A percentile compares a stretch with the other conserved stretches of the same genome.
These are phyloP conservation scores for Fennellomyces sp. DNA, from an alignment of 371 early-diverging fungal genomes.

Conservation along the genomic window DNA sequence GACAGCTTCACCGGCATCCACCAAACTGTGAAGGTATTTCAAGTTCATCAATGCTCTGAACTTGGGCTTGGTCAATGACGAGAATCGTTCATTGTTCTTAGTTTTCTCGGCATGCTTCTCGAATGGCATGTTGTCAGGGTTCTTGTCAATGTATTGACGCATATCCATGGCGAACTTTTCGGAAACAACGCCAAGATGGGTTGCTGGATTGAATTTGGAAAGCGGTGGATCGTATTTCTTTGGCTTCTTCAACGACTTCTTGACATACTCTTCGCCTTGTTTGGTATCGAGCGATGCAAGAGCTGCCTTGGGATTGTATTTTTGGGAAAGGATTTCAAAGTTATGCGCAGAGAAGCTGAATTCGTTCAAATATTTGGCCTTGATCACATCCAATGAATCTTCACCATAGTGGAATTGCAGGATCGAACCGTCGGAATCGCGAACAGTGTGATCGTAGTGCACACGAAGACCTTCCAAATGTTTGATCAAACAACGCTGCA, in stretches of 20 bases:
- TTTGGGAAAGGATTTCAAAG: slow-evolving; percentile 78
- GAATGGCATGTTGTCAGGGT: slow-evolving; percentile 65
- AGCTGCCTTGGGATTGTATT: slow-evolving; percentile 80
- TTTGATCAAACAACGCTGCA: slow-evolving; percentile 99
- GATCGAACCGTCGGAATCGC: slow-evolving; percentile 93
- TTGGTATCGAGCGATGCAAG: slow-evolving; percentile 76
- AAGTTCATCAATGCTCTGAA: slow-evolving; percentile 93
- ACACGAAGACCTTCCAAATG: slow-evolving; percentile 98
- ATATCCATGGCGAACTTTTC: slow-evolving; percentile 81
- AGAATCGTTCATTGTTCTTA: slow-evolving; percentile 61
- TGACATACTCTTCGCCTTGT: slow-evolving; percentile 77
- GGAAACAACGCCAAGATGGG: slow-evolving; percentile 89
- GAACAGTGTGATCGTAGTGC: slow-evolving; percentile 97
- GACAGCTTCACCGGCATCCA: slow-evolving; percentile 98
- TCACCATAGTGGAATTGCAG: slow-evolving; percentile 99
- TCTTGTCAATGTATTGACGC: slow-evolving; percentile 69
- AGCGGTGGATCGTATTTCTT: slow-evolving; percentile 80
- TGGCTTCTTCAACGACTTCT: slow-evolving; percentile 80
- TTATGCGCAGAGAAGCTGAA: slow-evolving; percentile 96
- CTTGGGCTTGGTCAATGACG: slow-evolving; percentile 60
- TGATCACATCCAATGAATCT: slow-evolving; percentile 98
- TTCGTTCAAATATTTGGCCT: slow-evolving; percentile 88
- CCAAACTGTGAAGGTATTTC: slow-evolving; percentile 92
- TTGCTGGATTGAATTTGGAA: slow-evolving; percentile 80
- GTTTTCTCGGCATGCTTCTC: slow-evolving; percentile 49